These are phyloP conservation scores for Beta vulgaris DNA, from an alignment of 148 eudicot species.

Conservation along the genomic window DNA sequence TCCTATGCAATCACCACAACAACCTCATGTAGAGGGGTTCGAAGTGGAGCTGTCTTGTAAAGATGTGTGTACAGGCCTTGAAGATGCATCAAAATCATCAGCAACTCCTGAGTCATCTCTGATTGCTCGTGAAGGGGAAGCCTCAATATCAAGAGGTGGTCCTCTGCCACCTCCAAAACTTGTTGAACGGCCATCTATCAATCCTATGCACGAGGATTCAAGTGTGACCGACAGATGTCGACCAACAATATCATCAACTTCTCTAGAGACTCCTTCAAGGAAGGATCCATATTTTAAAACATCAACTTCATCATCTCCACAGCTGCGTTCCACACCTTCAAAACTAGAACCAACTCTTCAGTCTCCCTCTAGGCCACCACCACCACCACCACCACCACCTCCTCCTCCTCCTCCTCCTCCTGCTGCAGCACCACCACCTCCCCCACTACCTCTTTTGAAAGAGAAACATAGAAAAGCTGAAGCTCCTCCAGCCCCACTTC, in stretches of 20 bases:
- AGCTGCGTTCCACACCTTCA: conserved; percentile 12
- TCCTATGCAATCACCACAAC: neutral
- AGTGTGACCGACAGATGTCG: neutral
- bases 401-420: conserved; percentile 23
- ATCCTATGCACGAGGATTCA: conserved; percentile 8
- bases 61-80: neutral
- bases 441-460: conserved; percentile 12
- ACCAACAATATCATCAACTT: conserved; percentile 16
- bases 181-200: neutral
- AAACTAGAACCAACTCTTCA: conserved; percentile 10
- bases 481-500: conserved; percentile 31
- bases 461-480: conserved; percentile 14
- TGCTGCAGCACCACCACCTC: conserved; percentile 23
- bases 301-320: conserved; percentile 21
- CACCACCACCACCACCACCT: neutral
- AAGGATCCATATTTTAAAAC: neutral
- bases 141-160: neutral
- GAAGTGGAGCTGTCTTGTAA: neutral
- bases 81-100: conserved; percentile 23
- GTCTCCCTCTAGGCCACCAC: conserved; percentile 24
- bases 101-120: conserved; percentile 2
- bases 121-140: conserved; percentile 1
- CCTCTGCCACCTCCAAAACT: neutral
- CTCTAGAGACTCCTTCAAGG: conserved; percentile 20
- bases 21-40: neutral